These are phyloP conservation scores for Suillus hirtellus DNA, from an alignment of 768 basidiomycete species.

Conservation along the genomic window DNA sequence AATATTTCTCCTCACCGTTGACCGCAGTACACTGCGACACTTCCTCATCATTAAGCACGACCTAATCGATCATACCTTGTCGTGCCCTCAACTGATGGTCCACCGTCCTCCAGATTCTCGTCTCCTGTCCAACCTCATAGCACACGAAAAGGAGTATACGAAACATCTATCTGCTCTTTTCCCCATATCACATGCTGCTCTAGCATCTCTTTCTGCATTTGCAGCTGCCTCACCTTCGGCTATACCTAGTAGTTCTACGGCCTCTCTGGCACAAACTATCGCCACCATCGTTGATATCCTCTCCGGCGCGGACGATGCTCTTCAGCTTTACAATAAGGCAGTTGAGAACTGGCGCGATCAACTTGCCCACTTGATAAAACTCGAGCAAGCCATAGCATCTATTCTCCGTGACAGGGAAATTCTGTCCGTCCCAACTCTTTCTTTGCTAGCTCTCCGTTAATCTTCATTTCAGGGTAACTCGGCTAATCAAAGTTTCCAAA, in stretches of 20 bases:
- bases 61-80: background rate
- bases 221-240: conserved; percentile 62
- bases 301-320: conserved; percentile 66
- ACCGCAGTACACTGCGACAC: conserved; percentile 4
- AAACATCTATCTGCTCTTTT: conserved; percentile 60
- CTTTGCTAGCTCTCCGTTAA: background rate
- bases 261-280: conserved; percentile 20
- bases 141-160: conserved; percentile 70
- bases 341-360: conserved; percentile 68
- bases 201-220: conserved; percentile 71
- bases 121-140: conserved; percentile 65
- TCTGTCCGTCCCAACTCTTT: conserved; percentile 50
- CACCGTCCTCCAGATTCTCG: conserved; percentile 75
- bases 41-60: background rate
- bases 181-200: conserved; percentile 57
- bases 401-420: conserved; percentile 79
- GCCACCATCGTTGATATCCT: conserved; percentile 55
- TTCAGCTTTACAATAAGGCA: conserved; percentile 56
- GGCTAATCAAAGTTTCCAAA: conserved; percentile 78
- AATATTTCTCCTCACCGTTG: background rate
- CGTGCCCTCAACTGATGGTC: conserved; percentile 36
- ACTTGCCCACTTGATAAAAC: conserved; percentile 56
- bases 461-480: conserved; percentile 55
- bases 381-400: conserved; percentile 74
- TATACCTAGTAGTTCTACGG: conserved; percentile 42